phyloP scores from a whole-genome alignment of 2,329 filamentous ascomycete genomes.

The Bertia moriformis region DNA sequence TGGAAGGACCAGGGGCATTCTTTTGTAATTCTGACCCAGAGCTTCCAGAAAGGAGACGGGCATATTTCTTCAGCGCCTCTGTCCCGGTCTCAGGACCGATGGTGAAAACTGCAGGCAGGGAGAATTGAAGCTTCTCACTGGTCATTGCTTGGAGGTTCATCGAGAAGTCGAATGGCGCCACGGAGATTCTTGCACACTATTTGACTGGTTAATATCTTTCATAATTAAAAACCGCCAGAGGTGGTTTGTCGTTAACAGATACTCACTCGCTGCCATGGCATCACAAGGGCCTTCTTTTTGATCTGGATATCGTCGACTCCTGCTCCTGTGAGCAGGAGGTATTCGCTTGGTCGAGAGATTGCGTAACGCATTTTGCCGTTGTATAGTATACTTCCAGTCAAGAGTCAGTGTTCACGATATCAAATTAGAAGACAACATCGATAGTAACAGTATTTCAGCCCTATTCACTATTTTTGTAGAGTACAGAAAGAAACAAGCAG shows the following conservation, averaged over 20 bases:
- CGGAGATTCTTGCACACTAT: slow-evolving; percentile 24
- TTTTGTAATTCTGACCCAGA: slow-evolving; percentile 22
- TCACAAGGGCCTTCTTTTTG: background rate
- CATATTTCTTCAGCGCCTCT: slow-evolving; percentile 66
- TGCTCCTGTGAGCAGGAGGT: background rate
- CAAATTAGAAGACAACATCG: no score
- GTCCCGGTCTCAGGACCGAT: slow-evolving; percentile 55
- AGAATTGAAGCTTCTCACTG: slow-evolving; percentile 71
- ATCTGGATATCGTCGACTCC: background rate
- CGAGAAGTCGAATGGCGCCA: slow-evolving; percentile 67
- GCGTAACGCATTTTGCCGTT: background rate
- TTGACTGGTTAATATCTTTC: background rate
- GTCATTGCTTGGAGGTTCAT: slow-evolving; percentile 82
- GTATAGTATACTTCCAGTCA: background rate
- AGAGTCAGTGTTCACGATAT: no score
- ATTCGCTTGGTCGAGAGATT: background rate
- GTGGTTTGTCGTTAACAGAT: slow-evolving; percentile 6
- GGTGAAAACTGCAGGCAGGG: slow-evolving; percentile 72
- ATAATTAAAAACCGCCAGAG: background rate
- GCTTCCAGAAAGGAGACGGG: slow-evolving; percentile 51
- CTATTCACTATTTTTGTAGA: no score
- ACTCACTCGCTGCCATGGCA: slow-evolving; percentile 1
- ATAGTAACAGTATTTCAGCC: no score
- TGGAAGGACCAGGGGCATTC: slow-evolving; percentile 17
- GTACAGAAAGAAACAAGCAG: no score